Conservation (phyloP, 768 basidiomycete genomes). For the Botryobasidium botryosum region DNA sequence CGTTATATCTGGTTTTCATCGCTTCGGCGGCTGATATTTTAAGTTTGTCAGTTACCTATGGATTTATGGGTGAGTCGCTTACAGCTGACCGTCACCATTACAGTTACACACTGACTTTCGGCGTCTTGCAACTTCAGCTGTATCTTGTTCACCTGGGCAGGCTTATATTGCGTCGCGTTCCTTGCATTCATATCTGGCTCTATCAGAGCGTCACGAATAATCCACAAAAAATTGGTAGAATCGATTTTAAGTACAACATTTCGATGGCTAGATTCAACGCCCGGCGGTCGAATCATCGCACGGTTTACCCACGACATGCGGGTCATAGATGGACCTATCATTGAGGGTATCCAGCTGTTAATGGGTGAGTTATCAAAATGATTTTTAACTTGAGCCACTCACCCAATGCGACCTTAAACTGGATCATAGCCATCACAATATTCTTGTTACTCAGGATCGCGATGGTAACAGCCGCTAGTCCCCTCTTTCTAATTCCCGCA, state of each 20-base stretch:
- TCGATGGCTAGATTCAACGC: conserved; percentile 15
- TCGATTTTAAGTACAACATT: conserved; percentile 43
- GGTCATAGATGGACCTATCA: conserved; percentile 2
- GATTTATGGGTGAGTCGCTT: no score
- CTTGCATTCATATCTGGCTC: conserved; percentile 30
- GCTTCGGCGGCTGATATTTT: conserved; percentile 13
- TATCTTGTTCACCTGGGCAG: no score
- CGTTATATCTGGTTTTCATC: conserved; percentile 26
- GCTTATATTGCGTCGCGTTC: conserved; percentile 22
- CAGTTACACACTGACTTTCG: no score
- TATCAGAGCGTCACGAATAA: conserved; percentile 34
- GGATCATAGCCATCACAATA: conserved; percentile 10
- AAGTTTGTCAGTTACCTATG: no score
- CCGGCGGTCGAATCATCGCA: conserved; percentile 13
- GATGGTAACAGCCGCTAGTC: conserved; percentile 10
- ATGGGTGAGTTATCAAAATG: neutral
- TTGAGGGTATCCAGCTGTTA: neutral
- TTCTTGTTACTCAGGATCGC: conserved; percentile 13
- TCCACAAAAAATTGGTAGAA: conserved; percentile 35
- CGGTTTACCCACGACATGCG: conserved; percentile 13
- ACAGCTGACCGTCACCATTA: no score
- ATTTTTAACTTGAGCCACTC: neutral
- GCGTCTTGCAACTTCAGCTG: no score
- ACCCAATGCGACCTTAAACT: no score
- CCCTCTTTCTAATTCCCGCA: conserved; percentile 11